phyloP scores from a whole-genome alignment of 2,329 filamentous ascomycete genomes.

The Nemania abortiva region DNA sequence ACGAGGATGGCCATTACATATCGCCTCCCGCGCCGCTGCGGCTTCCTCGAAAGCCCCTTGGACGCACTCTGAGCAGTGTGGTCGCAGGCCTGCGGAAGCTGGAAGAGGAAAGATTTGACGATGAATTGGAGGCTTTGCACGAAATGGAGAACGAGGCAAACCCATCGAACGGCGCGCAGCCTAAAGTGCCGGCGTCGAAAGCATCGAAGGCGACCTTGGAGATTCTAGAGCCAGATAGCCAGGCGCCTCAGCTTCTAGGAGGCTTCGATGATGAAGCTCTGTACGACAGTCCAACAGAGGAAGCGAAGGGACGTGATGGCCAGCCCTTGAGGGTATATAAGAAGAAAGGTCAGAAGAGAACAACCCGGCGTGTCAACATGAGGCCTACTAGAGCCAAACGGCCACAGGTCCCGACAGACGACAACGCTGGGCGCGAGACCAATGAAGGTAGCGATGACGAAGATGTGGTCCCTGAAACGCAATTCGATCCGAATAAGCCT shows the following conservation, averaged over 20 bases:
- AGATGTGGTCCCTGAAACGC: conserved; percentile 57
- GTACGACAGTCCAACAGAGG: conserved; percentile 69
- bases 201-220: conserved; percentile 25
- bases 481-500: conserved; percentile 48
- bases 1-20: conserved; percentile 67
- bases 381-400: conserved; percentile 64
- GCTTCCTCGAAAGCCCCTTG: conserved; percentile 71
- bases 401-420: conserved; percentile 52
- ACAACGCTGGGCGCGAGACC: conserved; percentile 52
- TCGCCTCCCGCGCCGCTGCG: conserved; percentile 63
- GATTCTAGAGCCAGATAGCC: conserved; percentile 60
- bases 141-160: conserved; percentile 71
- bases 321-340: conserved; percentile 75
- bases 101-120: conserved; percentile 76
- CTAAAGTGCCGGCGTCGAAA: conserved; percentile 37
- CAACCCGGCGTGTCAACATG: conserved; percentile 77
- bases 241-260: conserved; percentile 62
- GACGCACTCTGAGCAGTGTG: conserved; percentile 78
- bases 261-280: conserved; percentile 73
- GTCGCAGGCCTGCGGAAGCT: conserved; percentile 77
- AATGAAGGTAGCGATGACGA: conserved; percentile 55
- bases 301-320: conserved; percentile 64
- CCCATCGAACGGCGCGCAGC: conserved; percentile 32
- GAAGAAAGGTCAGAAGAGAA: conserved; percentile 87
- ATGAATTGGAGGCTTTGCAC: conserved; percentile 79